A percentile compares a stretch with the other conserved stretches of the same genome.
Evolutionary conservation across 1,284 basidiomycete genomes (phyloP).

Genomic region (Cystobasidium slooffiae): DNA sequence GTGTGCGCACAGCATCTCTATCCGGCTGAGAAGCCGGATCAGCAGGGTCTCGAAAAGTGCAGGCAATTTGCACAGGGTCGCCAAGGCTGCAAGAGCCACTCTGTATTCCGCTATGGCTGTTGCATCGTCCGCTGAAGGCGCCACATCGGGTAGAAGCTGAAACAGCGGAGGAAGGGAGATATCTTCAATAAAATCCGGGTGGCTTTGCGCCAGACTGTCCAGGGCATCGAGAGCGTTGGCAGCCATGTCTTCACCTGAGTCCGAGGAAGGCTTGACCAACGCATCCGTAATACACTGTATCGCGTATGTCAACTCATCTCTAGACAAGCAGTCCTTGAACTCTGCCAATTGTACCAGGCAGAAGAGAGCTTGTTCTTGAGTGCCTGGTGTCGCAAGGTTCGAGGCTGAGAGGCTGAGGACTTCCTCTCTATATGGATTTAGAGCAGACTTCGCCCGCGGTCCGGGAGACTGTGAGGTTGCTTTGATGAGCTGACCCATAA

Average conservation of each 20-base stretch:
- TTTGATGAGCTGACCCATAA: slow-evolving; percentile 48
- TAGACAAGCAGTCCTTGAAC: slow-evolving; percentile 67
- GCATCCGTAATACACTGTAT: slow-evolving; percentile 75
- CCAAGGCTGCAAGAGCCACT: slow-evolving; percentile 72
- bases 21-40: slow-evolving; percentile 75
- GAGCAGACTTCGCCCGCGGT: slow-evolving; percentile 57
- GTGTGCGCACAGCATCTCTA: slow-evolving; percentile 68
- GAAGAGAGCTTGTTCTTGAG: slow-evolving; percentile 63
- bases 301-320: slow-evolving; percentile 76
- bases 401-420: slow-evolving; percentile 70
- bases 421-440: slow-evolving; percentile 74
- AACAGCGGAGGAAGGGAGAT: slow-evolving; percentile 82
- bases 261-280: slow-evolving; percentile 64
- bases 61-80: slow-evolving; percentile 73
- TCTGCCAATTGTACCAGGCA: slow-evolving; percentile 69
- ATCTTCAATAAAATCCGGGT: slow-evolving; percentile 71
- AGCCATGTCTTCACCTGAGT: slow-evolving; percentile 60
- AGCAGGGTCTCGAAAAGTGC: slow-evolving; percentile 83
- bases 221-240: slow-evolving; percentile 72
- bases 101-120: not conserved
- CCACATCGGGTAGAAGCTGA: slow-evolving; percentile 61
- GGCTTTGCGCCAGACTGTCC: slow-evolving; percentile 66
- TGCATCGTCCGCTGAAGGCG: slow-evolving; percentile 28
- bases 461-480: slow-evolving; percentile 42
- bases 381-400: slow-evolving; percentile 53